Base-by-base conservation (phyloP, 371 early-diverging fungal genomes). In the Mucor racemosus region DNA sequence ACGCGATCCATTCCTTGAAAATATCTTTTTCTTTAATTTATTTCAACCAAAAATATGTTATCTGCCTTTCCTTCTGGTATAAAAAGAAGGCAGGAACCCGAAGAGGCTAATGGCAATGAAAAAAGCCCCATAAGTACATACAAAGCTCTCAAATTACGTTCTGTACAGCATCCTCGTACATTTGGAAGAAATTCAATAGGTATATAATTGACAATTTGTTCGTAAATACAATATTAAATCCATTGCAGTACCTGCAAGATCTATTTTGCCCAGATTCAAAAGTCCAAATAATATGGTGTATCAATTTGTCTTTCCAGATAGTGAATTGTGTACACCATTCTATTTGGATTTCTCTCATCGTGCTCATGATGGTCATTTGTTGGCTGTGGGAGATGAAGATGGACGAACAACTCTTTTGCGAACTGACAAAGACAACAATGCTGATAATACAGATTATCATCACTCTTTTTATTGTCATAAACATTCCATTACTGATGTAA, bases 321-420 rank as follows among this genome's bases (percentile, higher is more conserved):
- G 48, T 19, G 73, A 68, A 9, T 42, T 65, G 7, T 73, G 73
- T 39, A 66, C 69, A 26, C 73, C 69, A 1, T 46, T 56, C 26
- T 26, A 35, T 17, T 55, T 60, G 14, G 73, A 68, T 35, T 74
- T 58, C 54, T 55, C 71, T 11, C 48, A 71, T 46, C 53, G 3
- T 14, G 55, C 64, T 7, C 21, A 65, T 35, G 78, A 71, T 21
- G 87, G 87, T 9, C 76, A 82, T 50, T 53, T 78, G 13, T 46
- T 91, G 44, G 90, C 91, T 8, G 85, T 87, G n/a, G 84, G 84
- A 9, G 90, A 91, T 62, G 91, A 91, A 70, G 86, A 81, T 14
- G 87, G 90, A n/a, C 74, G 73, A 8, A 61, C 89, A 2, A 69
- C 80, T 3, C 44, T 91, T 2, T 58, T 91, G 14, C 72, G 88